These are phyloP conservation scores for Pseudoscleropodium purum DNA, from an alignment of 225 moss, liverwort and hornwort genomes.

Conservation along the genomic window DNA sequence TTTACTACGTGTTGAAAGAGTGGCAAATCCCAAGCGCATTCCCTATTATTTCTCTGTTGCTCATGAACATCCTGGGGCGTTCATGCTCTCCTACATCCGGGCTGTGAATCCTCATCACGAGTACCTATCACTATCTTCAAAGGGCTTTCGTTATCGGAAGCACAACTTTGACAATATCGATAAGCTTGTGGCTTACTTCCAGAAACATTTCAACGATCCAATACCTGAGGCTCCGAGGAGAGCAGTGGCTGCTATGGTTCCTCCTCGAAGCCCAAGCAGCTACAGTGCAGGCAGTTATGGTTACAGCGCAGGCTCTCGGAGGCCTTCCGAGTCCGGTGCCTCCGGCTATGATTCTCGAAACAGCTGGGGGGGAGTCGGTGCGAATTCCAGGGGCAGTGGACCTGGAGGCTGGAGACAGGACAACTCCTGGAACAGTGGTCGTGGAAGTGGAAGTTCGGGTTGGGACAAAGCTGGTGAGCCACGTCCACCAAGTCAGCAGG, in stretches of 20 bases:
- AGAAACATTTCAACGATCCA: slow-evolving; percentile 88
- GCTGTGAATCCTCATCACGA: slow-evolving; percentile 78
- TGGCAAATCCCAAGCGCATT: slow-evolving; percentile 71
- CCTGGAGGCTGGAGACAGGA: slow-evolving; percentile 39
- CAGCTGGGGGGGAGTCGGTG: slow-evolving; percentile 29
- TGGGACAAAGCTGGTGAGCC: slow-evolving; percentile 35
- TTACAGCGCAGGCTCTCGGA: slow-evolving; percentile 48
- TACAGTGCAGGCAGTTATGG: slow-evolving; percentile 61
- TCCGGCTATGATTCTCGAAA: slow-evolving; percentile 59
- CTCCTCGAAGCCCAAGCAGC: slow-evolving; percentile 83
- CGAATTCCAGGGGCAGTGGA: slow-evolving; percentile 27
- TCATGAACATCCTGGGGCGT: slow-evolving; percentile 91
- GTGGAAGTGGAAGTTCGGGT: slow-evolving; percentile 29
- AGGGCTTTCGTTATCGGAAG: slow-evolving; percentile 84
- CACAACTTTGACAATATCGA: slow-evolving; percentile 77
- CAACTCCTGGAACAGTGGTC: slow-evolving; percentile 30
- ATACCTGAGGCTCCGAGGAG: slow-evolving; percentile 72
- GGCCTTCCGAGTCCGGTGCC: slow-evolving; percentile 39
- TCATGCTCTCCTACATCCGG: slow-evolving; percentile 87
- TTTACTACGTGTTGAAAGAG: slow-evolving; percentile 59
- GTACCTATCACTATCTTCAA: slow-evolving; percentile 76
- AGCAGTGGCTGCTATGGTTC: slow-evolving; percentile 89
- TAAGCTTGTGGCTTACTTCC: slow-evolving; percentile 84
- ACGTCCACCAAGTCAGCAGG: slow-evolving; percentile 23
- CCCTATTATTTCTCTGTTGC: slow-evolving; percentile 89